Conservation (phyloP, 768 basidiomycete genomes). For the Naganishia antarctica region DNA sequence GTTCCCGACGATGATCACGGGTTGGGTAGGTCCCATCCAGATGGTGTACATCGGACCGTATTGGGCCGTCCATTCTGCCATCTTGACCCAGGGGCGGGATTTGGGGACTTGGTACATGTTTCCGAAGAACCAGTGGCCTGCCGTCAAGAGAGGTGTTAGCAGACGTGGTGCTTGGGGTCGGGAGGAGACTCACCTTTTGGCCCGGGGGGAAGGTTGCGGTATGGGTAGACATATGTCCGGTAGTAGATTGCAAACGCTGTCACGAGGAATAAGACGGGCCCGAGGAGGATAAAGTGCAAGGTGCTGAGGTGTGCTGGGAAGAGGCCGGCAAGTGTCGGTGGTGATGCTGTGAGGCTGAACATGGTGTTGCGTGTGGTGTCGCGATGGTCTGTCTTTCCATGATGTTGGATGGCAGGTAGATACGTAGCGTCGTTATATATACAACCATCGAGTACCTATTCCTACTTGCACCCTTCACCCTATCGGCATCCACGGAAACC, state of each 20-base stretch:
- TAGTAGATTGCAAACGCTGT: constrained; percentile 1
- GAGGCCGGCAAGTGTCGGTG: background rate
- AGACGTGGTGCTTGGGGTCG: background rate
- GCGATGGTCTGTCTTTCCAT: too few species aligned
- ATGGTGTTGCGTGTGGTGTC: background rate
- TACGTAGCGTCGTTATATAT: too few species aligned
- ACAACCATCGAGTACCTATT: too few species aligned
- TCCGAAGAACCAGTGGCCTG: constrained; percentile 28
- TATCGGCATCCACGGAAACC: constrained; percentile 12
- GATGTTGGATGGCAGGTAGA: too few species aligned
- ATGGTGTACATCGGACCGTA: constrained; percentile 36
- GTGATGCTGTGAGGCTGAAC: constrained; percentile 5
- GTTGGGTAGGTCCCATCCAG: constrained; percentile 27
- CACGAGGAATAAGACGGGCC: background rate
- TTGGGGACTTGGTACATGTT: constrained; percentile 35
- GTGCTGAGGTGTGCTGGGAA: constrained; percentile 12
- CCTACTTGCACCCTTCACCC: background rate
- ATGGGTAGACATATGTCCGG: constrained; percentile 10
- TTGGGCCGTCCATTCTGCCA: constrained; percentile 34
- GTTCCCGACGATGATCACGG: constrained; percentile 33
- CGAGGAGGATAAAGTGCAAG: constrained; percentile 12
- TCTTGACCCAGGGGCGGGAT: constrained; percentile 32
- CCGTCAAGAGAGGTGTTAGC: too few species aligned
- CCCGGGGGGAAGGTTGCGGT: constrained; percentile 17
- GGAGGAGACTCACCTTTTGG: constrained; percentile 8